Evolutionary conservation across 2,329 filamentous ascomycete species (phyloP), one percentile per base, ranked within the genome.

Genomic region (Didymella glomerata): DNA sequence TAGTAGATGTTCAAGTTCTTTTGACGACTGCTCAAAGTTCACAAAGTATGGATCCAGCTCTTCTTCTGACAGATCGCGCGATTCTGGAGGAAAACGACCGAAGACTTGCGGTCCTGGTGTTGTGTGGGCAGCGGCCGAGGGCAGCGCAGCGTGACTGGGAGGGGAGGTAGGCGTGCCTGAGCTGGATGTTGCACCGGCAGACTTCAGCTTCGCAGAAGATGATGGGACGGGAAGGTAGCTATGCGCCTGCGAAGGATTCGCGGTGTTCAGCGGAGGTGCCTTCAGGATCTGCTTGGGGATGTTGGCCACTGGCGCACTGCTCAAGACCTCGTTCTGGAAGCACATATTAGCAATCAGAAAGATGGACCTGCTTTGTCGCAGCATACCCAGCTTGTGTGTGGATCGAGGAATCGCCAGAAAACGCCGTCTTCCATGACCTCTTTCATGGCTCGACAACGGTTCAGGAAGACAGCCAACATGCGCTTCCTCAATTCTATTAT

Each of bases 401-500:
- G 95, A 75, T 99, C 95, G 32, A 99, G 84, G 74, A 99, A 99
- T 67, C 93, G 90, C 93, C 94, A 97, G 88, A 93, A 97, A 25
- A 99, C 93, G 2, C 94, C 94, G 73, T 99, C 95, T 60, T 93
- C 91, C 52, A 92, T 86, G 27, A 99, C 89, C 57, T 94, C 89
- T 69, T 94, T 91, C 94, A 98, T 98, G 63, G 88, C 87, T 64
- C 93, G 87, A 78, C 95, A 99, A 48, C 95, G 86, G 72, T 99
- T 99, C 48, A 99, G 77, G 70, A 99, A 99, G 0, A 98, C 95
- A 4, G 91, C 90, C 53, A 99, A 78, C 95, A 99, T 99, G 70
- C 95, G 91, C 82, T 98, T 98, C 60, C 95, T 87, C 65, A 98
- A 82, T 74, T 99, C 95, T 64, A 99, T 99, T 45, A 98, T 99